phyloP scores from a whole-genome alignment of 2,329 filamentous ascomycete species.

The Venturia asperata region DNA sequence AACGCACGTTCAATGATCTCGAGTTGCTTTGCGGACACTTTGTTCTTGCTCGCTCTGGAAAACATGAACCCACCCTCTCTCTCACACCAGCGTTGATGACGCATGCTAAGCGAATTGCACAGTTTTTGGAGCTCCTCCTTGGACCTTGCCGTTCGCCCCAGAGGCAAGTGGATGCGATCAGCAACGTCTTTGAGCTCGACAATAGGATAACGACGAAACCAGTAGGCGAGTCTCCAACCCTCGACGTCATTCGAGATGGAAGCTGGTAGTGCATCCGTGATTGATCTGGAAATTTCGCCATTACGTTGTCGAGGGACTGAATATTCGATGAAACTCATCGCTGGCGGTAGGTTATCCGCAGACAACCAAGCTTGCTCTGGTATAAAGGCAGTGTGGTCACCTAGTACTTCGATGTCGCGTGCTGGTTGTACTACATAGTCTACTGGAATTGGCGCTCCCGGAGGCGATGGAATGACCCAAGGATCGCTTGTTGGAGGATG shows the following conservation, averaged over 20 bases:
- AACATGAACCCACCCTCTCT: slow-evolving; percentile 1
- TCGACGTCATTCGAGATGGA: not conserved
- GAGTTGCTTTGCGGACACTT: slow-evolving; percentile 1
- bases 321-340: not conserved
- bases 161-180: not conserved
- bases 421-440: not conserved
- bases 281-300: not conserved
- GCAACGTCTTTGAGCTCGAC: not conserved
- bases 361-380: not conserved
- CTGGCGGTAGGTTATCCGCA: not conserved
- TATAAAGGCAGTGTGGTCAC: not conserved
- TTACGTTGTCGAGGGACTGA: not conserved
- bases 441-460: not conserved
- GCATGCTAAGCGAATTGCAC: not conserved
- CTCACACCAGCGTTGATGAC: slow-evolving; percentile 3
- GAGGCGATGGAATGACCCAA: not conserved
- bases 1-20: not conserved
- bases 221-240: not conserved
- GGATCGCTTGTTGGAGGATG: not conserved
- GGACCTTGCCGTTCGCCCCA: not conserved
- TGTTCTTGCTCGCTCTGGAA: not conserved
- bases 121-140: not conserved
- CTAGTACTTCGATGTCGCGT: not conserved
- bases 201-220: not conserved
- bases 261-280: not conserved